Conservation (phyloP, 1,284 basidiomycete genomes). For the Chalciporus sp. region DNA sequence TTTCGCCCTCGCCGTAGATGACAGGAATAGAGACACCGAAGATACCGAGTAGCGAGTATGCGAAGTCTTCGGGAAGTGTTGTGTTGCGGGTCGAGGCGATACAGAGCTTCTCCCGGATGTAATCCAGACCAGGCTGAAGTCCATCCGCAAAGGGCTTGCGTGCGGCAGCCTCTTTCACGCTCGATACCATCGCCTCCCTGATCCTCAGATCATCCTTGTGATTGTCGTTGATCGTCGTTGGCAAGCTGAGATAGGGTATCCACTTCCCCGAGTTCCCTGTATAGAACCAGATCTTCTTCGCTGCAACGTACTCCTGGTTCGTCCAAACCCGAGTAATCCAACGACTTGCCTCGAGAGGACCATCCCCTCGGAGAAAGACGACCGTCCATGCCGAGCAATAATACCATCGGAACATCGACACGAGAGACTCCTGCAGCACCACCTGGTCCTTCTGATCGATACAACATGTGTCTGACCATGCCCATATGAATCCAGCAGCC, state of each 20-base stretch:
- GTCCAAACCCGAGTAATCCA: constrained; percentile 8
- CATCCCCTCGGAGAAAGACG: constrained; percentile 1
- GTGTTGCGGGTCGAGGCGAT: background rate
- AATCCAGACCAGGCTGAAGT: background rate
- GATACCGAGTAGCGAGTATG: background rate
- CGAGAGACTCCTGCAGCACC: constrained; percentile 1
- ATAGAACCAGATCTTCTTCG: background rate
- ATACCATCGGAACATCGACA: constrained; percentile 14
- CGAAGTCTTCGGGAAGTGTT: background rate
- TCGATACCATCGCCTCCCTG: too few species aligned
- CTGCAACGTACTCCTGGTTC: constrained; percentile 4
- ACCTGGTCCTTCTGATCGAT: constrained; percentile 9
- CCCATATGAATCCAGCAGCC: background rate
- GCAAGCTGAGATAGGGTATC: background rate
- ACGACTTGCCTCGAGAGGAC: background rate
- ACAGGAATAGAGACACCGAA: background rate
- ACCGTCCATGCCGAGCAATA: background rate
- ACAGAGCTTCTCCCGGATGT: background rate
- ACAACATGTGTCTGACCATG: constrained; percentile 11
- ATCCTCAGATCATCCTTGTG: background rate
- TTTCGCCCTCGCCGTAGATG: constrained; percentile 7
- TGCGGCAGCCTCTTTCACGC: too few species aligned
- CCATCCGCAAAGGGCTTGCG: background rate
- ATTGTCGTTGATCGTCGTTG: background rate
- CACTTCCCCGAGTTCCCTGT: background rate